Percentiles rank a stretch among this genome's conserved stretches.
phyloP scores from a whole-genome alignment of 2,329 filamentous ascomycete species.

The Aureobasidium sp. region DNA sequence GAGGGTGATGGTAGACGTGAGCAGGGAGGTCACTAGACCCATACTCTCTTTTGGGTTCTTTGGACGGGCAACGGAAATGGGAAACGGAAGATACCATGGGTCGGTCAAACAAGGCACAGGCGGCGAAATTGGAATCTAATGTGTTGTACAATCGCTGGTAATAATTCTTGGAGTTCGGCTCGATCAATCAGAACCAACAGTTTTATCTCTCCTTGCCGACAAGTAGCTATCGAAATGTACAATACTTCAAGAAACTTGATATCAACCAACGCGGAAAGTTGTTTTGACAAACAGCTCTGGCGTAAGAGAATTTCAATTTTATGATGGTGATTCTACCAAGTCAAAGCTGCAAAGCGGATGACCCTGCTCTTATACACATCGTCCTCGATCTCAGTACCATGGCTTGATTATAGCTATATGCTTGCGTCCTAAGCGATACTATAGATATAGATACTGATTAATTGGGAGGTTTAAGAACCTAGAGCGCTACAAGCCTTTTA shows the following conservation, averaged over 20 bases:
- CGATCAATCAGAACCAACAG: no score
- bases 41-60: not conserved
- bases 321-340: not conserved
- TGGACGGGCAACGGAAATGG: not conserved
- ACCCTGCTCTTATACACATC: not conserved
- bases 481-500: not conserved
- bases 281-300: no score
- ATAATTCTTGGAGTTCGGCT: not conserved
- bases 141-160: not conserved
- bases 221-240: no score
- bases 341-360: not conserved
- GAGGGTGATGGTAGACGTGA: not conserved
- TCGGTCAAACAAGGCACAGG: not conserved
- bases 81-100: not conserved
- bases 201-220: no score
- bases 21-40: constrained; percentile 17
- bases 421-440: no score
- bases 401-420: not conserved
- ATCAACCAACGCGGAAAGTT: no score
- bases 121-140: not conserved
- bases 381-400: not conserved
- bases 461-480: not conserved
- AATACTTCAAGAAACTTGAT: no score
- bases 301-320: no score
- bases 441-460: not conserved